phyloP scores from a whole-genome alignment of 345 rosid genomes.

The Gossypium longicalyx region DNA sequence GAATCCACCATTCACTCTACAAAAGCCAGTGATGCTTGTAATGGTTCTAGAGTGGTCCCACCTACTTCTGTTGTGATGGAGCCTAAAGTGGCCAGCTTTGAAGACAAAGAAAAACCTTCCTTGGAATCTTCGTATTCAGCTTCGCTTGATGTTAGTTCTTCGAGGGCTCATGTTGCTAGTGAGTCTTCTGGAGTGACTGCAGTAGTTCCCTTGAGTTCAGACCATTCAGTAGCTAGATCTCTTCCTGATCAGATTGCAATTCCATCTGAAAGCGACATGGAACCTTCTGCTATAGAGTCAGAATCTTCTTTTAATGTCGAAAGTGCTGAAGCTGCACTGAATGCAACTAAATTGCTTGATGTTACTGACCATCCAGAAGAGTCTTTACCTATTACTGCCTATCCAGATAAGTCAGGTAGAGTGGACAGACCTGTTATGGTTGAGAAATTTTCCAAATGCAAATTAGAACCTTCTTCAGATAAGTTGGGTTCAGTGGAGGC shows the following conservation, averaged over 20 bases:
- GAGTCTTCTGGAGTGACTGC: conserved; percentile 16
- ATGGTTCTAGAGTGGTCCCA: background rate
- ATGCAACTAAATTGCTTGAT: conserved; percentile 5
- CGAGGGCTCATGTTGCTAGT: conserved; percentile 9
- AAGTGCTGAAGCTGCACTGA: background rate
- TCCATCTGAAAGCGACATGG: conserved; percentile 15
- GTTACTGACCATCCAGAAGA: background rate
- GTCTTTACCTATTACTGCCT: background rate
- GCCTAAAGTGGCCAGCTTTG: background rate
- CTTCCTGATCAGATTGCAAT: conserved; percentile 12
- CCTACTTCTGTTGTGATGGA: background rate
- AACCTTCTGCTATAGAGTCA: conserved; percentile 5
- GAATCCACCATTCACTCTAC: background rate
- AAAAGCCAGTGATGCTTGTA: background rate
- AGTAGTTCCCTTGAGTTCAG: conserved; percentile 12
- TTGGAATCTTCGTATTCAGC: conserved; percentile 13
- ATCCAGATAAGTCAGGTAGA: background rate
- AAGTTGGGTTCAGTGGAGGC: conserved; percentile 9
- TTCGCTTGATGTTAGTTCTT: conserved; percentile 8
- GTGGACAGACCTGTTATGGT: background rate
- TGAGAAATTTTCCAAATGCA: background rate
- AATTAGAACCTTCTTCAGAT: background rate
- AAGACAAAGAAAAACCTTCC: background rate
- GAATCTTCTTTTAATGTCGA: background rate
- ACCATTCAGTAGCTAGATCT: conserved; percentile 12